Base-by-base conservation (phyloP, 768 basidiomycete species). In the Hemileccinum rubropunctum region DNA sequence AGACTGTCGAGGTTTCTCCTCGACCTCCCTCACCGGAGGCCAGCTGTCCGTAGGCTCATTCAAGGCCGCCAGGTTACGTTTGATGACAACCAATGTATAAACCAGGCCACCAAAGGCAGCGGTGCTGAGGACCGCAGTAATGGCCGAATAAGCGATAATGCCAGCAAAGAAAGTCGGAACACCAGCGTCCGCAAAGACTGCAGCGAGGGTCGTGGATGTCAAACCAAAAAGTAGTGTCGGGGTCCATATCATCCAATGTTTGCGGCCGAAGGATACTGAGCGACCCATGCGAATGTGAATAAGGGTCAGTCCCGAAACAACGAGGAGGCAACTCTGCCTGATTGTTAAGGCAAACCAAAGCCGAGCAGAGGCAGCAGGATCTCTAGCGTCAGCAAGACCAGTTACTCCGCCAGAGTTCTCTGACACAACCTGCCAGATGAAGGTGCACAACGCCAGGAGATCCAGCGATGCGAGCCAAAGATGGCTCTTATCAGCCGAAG, bases 401-500 rank as follows among this genome's bases (percentile, higher is more conserved):
- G 75, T 59, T 10, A 78, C 68, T 27, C 77, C 75, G 47, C 74
- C 74, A 18, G 71, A 62, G 51, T 76, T 74, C 60, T 88, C 83
- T 33, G 53, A 67, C 51, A 83, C 66, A 15, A 74, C 74, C 58
- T 90, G 79, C 86, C 87, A 89, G 40, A 83, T 62, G 63, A 89
- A 87, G 18, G 83, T 63, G 27, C 66, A 69, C 32, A 89, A 73
- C 12, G 84, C 80, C 38, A 85, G 44, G 27, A 88, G 59, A 59
- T 90, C 88, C 40, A 85, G 76, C 23, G 74, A 68, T 51, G 86
- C 83, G 43, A 90, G 72, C 86, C 87, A 90, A 41, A 89, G 59
- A 62, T 88, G 85, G 52, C 76, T 77, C 70, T 86, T 84, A 66
- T 88, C 82, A 45, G 82, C 80, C 33, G 78, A 70, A 34, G 86